Percentiles rank a stretch among this genome's conserved stretches.
Conservation (phyloP, 78 protist genomes). For the Speleostelium caveatum region DNA sequence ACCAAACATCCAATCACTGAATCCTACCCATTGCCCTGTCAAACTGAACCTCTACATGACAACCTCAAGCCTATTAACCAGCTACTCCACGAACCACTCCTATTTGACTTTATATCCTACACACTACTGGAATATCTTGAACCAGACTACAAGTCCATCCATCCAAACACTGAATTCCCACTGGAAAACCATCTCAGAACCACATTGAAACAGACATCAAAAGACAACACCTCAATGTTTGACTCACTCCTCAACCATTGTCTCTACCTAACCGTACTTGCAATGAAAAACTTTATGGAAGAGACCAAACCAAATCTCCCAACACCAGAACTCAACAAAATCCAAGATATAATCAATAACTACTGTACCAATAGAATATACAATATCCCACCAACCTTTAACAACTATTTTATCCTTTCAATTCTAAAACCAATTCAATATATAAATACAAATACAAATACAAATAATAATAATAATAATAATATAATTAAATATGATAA, state of each 20-base stretch:
- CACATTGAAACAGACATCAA: neutral
- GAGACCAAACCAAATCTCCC: neutral
- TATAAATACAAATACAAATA: neutral
- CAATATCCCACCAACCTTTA: neutral
- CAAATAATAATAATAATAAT: neutral
- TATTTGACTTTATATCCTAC: conserved; percentile 1
- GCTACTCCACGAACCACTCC: conserved; percentile 29
- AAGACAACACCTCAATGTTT: neutral
- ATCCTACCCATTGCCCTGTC: conserved; percentile 43
- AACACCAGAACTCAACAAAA: neutral
- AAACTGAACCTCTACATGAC: conserved; percentile 37
- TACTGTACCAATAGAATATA: neutral
- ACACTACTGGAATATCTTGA: neutral
- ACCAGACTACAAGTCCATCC: neutral
- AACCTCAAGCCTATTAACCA: conserved; percentile 8
- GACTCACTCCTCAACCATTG: conserved; percentile 20
- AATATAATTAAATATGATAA: neutral
- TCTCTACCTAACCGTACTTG: conserved; percentile 16
- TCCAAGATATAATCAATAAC: too few species aligned
- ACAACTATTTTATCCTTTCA: neutral
- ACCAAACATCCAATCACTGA: conserved; percentile 32
- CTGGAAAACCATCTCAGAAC: neutral
- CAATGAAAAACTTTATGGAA: conserved; percentile 13
- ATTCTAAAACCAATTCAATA: neutral
- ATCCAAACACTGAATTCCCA: neutral